A percentile compares a stretch with the other conserved stretches of the same genome.
These are phyloP conservation scores for Leptodontidium sp. DNA, from an alignment of 2,329 filamentous ascomycete genomes.

Conservation along the genomic window DNA sequence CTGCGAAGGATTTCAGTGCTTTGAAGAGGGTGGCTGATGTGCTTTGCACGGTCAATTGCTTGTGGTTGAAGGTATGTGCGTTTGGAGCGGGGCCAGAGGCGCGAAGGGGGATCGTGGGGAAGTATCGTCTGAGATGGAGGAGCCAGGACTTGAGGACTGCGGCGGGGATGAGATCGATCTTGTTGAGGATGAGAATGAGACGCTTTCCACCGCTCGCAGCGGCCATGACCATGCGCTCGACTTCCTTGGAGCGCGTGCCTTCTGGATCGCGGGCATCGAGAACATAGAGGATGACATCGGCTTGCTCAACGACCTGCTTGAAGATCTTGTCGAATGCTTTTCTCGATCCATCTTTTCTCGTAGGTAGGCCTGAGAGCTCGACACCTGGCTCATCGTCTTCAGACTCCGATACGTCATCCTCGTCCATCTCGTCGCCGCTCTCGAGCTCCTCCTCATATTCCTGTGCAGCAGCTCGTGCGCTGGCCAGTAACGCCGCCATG, in stretches of 20 bases:
- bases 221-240: conserved; percentile 92
- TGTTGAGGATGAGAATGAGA: conserved; percentile 91
- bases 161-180: conserved; percentile 89
- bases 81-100: conserved; percentile 84
- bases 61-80: conserved; percentile 91
- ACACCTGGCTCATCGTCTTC: conserved; percentile 58
- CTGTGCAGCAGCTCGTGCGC: conserved; percentile 78
- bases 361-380: conserved; percentile 60
- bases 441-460: conserved; percentile 68
- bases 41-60: conserved; percentile 84
- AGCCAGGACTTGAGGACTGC: conserved; percentile 87
- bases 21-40: conserved; percentile 87
- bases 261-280: conserved; percentile 92
- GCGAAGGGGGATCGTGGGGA: conserved; percentile 89
- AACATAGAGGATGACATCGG: conserved; percentile 92
- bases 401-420: conserved; percentile 58
- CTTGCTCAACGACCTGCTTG: conserved; percentile 88
- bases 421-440: conserved; percentile 61
- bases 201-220: conserved; percentile 84
- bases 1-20: conserved; percentile 88
- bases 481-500: conserved; percentile 90
- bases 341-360: conserved; percentile 70
- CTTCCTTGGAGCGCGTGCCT: conserved; percentile 87
- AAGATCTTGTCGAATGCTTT: conserved; percentile 95
- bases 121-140: conserved; percentile 82